Conservation (phyloP, 805 yeast genomes). For the Wilhelminamyces savonicus region DNA sequence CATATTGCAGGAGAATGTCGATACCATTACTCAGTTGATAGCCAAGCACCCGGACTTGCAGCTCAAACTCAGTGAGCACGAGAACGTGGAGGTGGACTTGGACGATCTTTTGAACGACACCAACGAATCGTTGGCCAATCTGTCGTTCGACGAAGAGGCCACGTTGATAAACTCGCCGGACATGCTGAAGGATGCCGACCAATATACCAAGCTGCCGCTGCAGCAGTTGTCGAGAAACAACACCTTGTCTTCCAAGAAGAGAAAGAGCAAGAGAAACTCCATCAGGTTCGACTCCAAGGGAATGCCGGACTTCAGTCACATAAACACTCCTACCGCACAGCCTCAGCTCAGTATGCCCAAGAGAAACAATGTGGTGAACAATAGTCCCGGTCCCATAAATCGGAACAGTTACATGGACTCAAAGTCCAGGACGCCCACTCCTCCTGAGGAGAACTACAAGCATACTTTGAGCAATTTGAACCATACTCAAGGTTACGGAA, state of each 20-base stretch:
- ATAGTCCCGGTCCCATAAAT: neutral
- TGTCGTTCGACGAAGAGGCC: conserved; percentile 29
- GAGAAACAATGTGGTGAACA: conserved; percentile 3
- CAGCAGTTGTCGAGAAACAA: conserved; percentile 8
- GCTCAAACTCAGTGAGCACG: conserved; percentile 20
- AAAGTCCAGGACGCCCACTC: conserved; percentile 1
- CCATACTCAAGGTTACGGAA: too few species aligned
- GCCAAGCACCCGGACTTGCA: conserved; percentile 30
- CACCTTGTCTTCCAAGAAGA: conserved; percentile 15
- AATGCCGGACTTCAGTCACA: conserved; percentile 11
- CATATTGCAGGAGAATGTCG: conserved; percentile 41
- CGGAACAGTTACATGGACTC: neutral
- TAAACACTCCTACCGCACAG: conserved; percentile 12
- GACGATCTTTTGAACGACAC: conserved; percentile 29
- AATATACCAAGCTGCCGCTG: conserved; percentile 2
- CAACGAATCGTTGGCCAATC: conserved; percentile 21
- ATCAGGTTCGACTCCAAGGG: conserved; percentile 20
- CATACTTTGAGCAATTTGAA: too few species aligned
- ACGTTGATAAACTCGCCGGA: conserved; percentile 16
- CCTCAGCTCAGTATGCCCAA: conserved; percentile 13
- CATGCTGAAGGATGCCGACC: conserved; percentile 2
- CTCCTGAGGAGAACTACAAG: neutral
- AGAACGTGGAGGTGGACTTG: conserved; percentile 24
- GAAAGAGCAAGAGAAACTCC: conserved; percentile 30
- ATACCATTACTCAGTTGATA: conserved; percentile 33